Base-by-base conservation (phyloP, 1,284 basidiomycete genomes). In the Fomitopsis schrenkii region DNA sequence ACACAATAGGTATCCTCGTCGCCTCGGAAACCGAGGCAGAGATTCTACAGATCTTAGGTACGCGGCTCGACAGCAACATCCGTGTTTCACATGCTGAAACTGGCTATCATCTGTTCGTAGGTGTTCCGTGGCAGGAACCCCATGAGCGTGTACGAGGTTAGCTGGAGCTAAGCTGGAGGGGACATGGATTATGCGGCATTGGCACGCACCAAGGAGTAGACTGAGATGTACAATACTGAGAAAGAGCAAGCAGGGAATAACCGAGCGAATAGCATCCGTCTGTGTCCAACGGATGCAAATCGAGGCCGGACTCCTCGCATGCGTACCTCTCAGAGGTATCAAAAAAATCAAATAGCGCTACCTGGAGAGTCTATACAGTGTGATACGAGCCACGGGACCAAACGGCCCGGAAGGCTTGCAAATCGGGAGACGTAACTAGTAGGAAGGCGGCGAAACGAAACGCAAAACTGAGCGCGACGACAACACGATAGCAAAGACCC, bases 1-100 rank as follows among this genome's bases (percentile, higher is more conserved):
- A 28, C 57, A 38, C 9, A 19, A 26, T 64, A 94, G 93, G 92
- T 3, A 78, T 76, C n/a, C 70, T 94, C 9, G 73, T 95, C 22
- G 93, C 93, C 4, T 93, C 91, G 0, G 84, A 87, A 69, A 93
- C 89, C 0, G 95, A 96, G 74, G 78, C 87, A 68, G 92, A 94
- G 67, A 95, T 97, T 36, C 94, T 97, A 67, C 76, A 80, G 22
- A 86, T 87, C 33, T 76, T 97, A 38, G 82, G 83, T 82, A 33
- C 65, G 82, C 75, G 5, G 14, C 38, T 40, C 30, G 42, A 26
- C 22, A 10, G 10, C 19, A 46, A 46, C 9, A 33, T 12, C 55
- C 14, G 14, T 26, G 22, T 14, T 3, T 52, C 33, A 8, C 6
- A 17, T 28, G 8, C 8, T 10, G 22, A 41, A 33, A 22, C 17